Conservation (phyloP, 305 asterid genomes). For the Solanum hybrid region DNA sequence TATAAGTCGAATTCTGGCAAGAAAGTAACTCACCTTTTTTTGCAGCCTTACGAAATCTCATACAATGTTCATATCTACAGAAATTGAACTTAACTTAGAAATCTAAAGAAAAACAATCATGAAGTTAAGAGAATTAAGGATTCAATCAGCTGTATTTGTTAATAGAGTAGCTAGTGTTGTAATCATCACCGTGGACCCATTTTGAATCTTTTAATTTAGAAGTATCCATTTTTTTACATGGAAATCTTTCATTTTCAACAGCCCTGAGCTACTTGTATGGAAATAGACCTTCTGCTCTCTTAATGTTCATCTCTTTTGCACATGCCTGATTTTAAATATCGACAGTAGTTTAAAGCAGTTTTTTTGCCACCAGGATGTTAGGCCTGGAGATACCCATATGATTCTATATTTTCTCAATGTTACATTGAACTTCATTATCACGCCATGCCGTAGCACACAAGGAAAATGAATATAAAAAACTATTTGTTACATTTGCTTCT, state of each 20-base stretch:
- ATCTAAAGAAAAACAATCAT: not conserved
- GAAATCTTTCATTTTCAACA: not conserved
- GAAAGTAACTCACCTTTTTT: not conserved
- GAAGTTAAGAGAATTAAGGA: not conserved
- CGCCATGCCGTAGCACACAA: not conserved
- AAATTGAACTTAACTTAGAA: not conserved
- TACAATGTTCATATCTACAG: not conserved
- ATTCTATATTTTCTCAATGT: not conserved
- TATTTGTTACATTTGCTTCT: not conserved
- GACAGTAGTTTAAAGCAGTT: not conserved
- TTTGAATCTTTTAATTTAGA: not conserved
- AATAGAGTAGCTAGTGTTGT: not conserved
- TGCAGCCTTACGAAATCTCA: not conserved
- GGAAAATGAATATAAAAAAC: not conserved
- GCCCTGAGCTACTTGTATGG: not conserved
- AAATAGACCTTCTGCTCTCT: not conserved
- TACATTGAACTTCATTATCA: not conserved
- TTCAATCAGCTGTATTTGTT: not conserved
- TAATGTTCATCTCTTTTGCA: not conserved
- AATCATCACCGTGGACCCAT: not conserved
- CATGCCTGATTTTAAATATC: not conserved
- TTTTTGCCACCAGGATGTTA: not conserved
- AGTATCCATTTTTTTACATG: not conserved
- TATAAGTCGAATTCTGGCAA: not conserved
- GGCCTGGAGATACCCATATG: not conserved